Evolutionary conservation across 805 yeast genomes (phyloP).

Genomic region (Spathaspora gorwiae): DNA sequence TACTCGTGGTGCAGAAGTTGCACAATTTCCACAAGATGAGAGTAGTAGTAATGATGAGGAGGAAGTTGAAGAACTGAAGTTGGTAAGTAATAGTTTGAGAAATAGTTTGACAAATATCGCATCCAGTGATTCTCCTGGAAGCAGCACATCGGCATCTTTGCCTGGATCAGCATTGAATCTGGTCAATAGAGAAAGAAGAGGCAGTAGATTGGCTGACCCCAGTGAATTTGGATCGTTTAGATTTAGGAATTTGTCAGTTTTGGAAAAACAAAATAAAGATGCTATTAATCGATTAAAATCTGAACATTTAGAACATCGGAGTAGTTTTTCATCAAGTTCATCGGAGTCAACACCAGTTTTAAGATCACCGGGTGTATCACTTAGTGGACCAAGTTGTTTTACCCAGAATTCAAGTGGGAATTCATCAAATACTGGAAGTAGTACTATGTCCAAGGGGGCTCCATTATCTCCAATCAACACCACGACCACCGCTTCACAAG

Average conservation of each 20-base stretch:
- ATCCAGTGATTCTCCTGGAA: slow-evolving; percentile 1
- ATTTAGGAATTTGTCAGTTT: slow-evolving; percentile 80
- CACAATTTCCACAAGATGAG: slow-evolving; percentile 52
- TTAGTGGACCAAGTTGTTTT: slow-evolving; percentile 11
- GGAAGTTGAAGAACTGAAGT: slow-evolving; percentile 5
- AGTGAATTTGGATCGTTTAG: slow-evolving; percentile 89
- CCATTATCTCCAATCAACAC: slow-evolving; percentile 40
- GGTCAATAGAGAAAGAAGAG: slow-evolving; percentile 59
- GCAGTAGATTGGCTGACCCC: slow-evolving; percentile 67
- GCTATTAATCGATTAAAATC: slow-evolving; percentile 80
- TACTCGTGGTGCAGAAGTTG: slow-evolving; percentile 75
- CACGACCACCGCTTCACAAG: not conserved
- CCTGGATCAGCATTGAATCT: slow-evolving; percentile 5
- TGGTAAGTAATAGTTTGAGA: slow-evolving; percentile 5
- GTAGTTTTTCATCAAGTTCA: slow-evolving; percentile 44
- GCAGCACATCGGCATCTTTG: not conserved
- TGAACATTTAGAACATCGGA: slow-evolving; percentile 67
- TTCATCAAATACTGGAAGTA: slow-evolving; percentile 1
- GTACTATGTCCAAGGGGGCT: slow-evolving; percentile 36
- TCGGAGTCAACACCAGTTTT: slow-evolving; percentile 37
- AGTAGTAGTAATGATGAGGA: slow-evolving; percentile 32
- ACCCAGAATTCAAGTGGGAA: slow-evolving; percentile 4
- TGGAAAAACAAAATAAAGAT: slow-evolving; percentile 92
- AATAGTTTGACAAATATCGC: not conserved
- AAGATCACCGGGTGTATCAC: slow-evolving; percentile 34